Evolutionary conservation across 495 filamentous ascomycete species (phyloP), one percentile per base, ranked within the genome.

Genomic region (Lasiosphaeria hispida): DNA sequence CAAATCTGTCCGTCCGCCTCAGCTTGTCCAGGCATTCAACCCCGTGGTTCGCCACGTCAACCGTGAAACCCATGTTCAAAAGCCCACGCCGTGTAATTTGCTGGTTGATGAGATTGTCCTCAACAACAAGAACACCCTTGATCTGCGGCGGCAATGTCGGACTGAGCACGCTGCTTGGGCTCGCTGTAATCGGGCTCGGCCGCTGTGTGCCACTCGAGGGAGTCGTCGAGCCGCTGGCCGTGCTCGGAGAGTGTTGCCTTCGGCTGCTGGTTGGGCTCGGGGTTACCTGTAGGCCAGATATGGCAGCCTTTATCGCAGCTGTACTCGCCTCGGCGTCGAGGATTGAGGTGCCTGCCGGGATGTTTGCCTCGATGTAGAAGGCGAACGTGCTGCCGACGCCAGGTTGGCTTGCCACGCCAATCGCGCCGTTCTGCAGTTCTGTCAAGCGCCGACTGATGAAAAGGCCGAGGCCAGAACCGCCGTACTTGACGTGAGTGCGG

Each of bases 71-170:
- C 36, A 80, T 70, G 48, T 80, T 84, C 18, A 72, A 62, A 3
- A 93, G 76, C 60, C 89, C 85, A 53, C 83, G 83, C 34, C 81
- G 75, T 11, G 89, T 72, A 3, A 92, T 83, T 47, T 78, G 80
- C 64, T 88, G 86, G 64, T 92, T 92, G 63, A 92, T 85, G 5
- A 89, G 67, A 62, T 92, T 92, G 65, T 92, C 88, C 64, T 92
- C 88, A 0, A 91, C 87, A 10, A 91, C 77, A 10, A 91, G 76
- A 7, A 91, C 73, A 14, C 69, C 71, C 7, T 57, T 57, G 57
- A 73, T 73, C 33, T 57, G 58, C 14, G 64, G 58, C 9, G 60
- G 38, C 13, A 59, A 18, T n/a, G 11, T 14, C 33, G 40, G 40
- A 14, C 10, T 33, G 15, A 59, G 34, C n/a, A 53, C 53, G 39